Evolutionary conservation across 108 stramenopile genomes (phyloP), one percentile per base, ranked within the genome.

Genomic region (Nitzschia inconspicua): DNA sequence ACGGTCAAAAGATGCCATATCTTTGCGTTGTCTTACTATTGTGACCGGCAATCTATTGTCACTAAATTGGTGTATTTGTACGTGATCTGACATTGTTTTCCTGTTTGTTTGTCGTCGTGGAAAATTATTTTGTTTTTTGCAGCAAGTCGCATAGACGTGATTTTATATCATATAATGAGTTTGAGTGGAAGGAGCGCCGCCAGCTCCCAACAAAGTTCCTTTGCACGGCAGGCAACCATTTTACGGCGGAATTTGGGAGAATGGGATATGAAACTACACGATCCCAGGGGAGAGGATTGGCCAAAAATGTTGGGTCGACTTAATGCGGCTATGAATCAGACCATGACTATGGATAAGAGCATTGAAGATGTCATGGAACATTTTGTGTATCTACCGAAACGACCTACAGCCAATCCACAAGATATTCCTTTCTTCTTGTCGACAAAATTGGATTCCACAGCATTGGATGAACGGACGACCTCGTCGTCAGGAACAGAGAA

Each of bases 381-480:
- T 56, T 87, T 89, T 53, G 88, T 87, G 3, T 93, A 89, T 63
- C 67, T 85, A 34, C 91, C 91, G 0, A 73, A 73, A 58, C 79
- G 84, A 55, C 57, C 72, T 39, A 85, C 86, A 14, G 74, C 82
- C 18, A 93, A 93, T 59, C 57, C 88, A 26, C 88, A 89, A 37
- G 91, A 93, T 64, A 79, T 93, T 31, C 84, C 91, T n/a, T 85
- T 87, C 73, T 93, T 93, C 65, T 36, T 93, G 32, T 89, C 88
- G 4, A 85, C 85, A 1, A 68, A 87, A 25, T 57, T 89, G 40
- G 86, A 76, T 47, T 64, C 77, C 5, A 59, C 78, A 4, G 47
- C 50, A 13, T 61, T 67, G 23, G 75, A 73, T 20, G 76, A 61
- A 28, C 25, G 36, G n/a, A 40, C 10, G 20, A 37, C 46, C 11